These are phyloP conservation scores for Pichia phayaonensis DNA, from an alignment of 805 yeast genomes.

Conservation along the genomic window DNA sequence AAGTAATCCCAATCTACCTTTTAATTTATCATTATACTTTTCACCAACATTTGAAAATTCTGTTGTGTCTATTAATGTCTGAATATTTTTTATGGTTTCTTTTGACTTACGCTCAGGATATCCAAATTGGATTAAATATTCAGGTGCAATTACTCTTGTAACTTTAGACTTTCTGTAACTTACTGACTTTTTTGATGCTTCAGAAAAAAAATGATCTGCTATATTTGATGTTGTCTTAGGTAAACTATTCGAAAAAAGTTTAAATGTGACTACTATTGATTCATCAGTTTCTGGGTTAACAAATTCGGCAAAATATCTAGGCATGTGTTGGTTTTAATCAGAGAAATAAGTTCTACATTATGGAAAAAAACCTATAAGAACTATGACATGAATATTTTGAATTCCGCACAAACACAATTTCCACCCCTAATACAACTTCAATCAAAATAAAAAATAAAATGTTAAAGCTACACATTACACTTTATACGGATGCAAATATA, in stretches of 20 bases:
- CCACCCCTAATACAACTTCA: too few relatives aligned
- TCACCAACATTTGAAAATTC: slow-evolving; percentile 6
- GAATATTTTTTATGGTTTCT: not conserved
- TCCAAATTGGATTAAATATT: slow-evolving; percentile 23
- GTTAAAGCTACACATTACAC: too few relatives aligned
- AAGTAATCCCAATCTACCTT: slow-evolving; percentile 9
- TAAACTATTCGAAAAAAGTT: slow-evolving; percentile 3
- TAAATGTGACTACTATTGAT: slow-evolving; percentile 4
- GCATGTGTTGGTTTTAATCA: not conserved
- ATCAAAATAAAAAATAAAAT: too few relatives aligned
- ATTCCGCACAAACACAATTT: not conserved
- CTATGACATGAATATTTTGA: too few relatives aligned
- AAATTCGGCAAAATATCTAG: slow-evolving; percentile 9
- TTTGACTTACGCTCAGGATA: slow-evolving; percentile 10
- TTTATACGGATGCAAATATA: too few relatives aligned
- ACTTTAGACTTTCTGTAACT: slow-evolving; percentile 15
- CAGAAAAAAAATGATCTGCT: not conserved
- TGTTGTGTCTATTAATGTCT: slow-evolving; percentile 5
- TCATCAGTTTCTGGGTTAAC: not conserved
- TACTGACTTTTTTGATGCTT: not conserved
- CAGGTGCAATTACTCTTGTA: slow-evolving; percentile 24
- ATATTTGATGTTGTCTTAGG: slow-evolving; percentile 6
- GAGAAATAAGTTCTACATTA: not conserved
- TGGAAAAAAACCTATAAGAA: not conserved
- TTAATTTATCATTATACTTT: not conserved